Evolutionary conservation across 2,329 filamentous ascomycete species (phyloP), one percentile per base, ranked within the genome.

Genomic region (Pyrenophora teres): DNA sequence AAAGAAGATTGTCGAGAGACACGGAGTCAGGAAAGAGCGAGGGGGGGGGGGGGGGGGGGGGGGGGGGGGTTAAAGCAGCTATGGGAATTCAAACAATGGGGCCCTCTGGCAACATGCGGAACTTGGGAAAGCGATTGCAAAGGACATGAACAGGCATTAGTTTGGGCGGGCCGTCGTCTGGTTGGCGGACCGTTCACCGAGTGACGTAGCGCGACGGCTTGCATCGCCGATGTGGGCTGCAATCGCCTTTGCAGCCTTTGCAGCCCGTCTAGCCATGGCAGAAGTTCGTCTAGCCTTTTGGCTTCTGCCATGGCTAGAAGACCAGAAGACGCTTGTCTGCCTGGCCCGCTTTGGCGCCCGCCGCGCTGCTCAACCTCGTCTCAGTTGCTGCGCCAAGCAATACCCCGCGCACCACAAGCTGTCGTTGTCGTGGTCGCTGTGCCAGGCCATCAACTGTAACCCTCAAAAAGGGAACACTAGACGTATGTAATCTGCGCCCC

Each of bases 11-110:
- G 23, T n/a, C 5, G 31, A 23, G 16, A n/a, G 25, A 2, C 9
- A 35, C 25, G 27, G 19, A n/a, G n/a, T n/a, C n/a, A n/a, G n/a
- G n/a, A n/a, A n/a, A n/a, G n/a, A n/a, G n/a, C n/a, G n/a, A n/a
- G n/a, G n/a, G n/a, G n/a, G n/a, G n/a, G n/a, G n/a, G n/a, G n/a
- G n/a, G n/a, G n/a, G n/a, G n/a, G n/a, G 27, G 35, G 38, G 39
- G 27, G 9, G 21, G n/a, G n/a, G 32, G 38, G 35, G 18, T 31
- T 15, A 21, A 13, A 39, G 16, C 49, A 40, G 25, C 37, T 40
- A 57, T 54, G 50, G 54, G 54, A 53, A 44, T 49, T 39, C 47
- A 43, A 45, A 54, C 54, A 54, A 45, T 50, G 39, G 46, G 25
- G 36, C 16, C 32, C 41, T 51, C 32, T 39, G 23, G 31, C 15